Evolutionary conservation across 1,139 yeast species (phyloP).

Genomic region (Taphrina sp.): DNA sequence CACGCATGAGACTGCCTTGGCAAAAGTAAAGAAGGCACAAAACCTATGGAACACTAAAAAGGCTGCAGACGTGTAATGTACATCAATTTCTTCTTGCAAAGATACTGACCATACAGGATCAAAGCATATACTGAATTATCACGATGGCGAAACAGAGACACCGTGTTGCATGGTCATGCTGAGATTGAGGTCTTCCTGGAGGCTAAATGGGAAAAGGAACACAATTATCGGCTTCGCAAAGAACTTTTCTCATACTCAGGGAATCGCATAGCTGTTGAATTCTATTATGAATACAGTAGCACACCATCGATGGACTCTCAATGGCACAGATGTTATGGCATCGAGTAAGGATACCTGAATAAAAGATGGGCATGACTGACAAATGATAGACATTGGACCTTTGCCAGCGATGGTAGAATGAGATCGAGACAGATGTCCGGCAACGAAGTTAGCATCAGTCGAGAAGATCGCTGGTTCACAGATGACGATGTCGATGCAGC

Average conservation of each 20-base stretch:
- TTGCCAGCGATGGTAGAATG: conserved; percentile 37
- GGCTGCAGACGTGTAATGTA: conserved; percentile 2
- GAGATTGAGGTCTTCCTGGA: conserved; percentile 36
- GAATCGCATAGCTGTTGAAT: conserved; percentile 38
- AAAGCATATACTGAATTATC: conserved; percentile 36
- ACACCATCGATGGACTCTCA: conserved; percentile 5
- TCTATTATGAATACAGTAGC: conserved; percentile 37
- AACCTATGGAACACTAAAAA: conserved; percentile 37
- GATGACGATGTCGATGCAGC: conserved; percentile 33
- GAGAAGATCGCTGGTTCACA: conserved; percentile 36
- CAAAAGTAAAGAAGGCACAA: conserved; percentile 38
- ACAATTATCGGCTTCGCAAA: conserved; percentile 35
- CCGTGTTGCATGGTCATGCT: conserved; percentile 34
- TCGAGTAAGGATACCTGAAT: too few species aligned
- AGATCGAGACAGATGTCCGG: conserved; percentile 37
- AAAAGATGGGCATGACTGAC: too few species aligned
- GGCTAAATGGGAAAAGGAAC: conserved; percentile 37
- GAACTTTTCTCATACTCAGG: conserved; percentile 37
- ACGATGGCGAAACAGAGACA: conserved; percentile 37
- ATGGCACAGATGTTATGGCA: conserved; percentile 38
- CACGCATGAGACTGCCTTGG: conserved; percentile 33
- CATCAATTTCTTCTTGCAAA: neutral
- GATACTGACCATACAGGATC: too few species aligned
- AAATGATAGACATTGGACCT: conserved; percentile 38
- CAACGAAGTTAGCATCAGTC: conserved; percentile 35